These are phyloP conservation scores for Globisporangium spiculum DNA, from an alignment of 352 stramenopile genomes.

Conservation along the genomic window DNA sequence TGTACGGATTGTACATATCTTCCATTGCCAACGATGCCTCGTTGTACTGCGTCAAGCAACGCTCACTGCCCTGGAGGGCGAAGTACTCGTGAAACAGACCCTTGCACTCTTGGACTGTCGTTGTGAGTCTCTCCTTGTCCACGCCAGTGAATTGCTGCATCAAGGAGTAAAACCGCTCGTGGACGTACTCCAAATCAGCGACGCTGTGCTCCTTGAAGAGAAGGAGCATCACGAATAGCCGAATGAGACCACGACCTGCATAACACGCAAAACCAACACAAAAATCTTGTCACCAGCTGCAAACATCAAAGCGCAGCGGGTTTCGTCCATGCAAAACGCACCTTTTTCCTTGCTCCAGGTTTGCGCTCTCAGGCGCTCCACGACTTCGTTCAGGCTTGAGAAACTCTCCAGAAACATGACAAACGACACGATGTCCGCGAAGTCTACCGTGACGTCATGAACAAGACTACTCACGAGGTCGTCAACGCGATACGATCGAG, in stretches of 20 bases:
- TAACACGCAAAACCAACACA: conserved; percentile 1
- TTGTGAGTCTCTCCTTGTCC: conserved; percentile 26
- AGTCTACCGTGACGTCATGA: conserved; percentile 36
- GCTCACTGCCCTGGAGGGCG: conserved; percentile 24
- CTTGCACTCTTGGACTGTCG: conserved; percentile 49
- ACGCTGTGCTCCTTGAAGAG: conserved; percentile 48
- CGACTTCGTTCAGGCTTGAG: conserved; percentile 56
- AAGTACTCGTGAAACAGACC: conserved; percentile 55
- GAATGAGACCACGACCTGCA: conserved; percentile 51
- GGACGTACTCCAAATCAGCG: conserved; percentile 31
- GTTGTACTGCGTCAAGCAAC: conserved; percentile 16
- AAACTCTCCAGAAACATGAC: conserved; percentile 72
- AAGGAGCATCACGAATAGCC: conserved; percentile 58
- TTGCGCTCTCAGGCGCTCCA: conserved; percentile 47
- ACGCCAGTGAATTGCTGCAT: conserved; percentile 38
- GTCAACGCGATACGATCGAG: conserved; percentile 24
- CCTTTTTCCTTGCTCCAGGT: conserved; percentile 44
- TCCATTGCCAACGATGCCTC: conserved; percentile 24
- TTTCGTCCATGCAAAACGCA: conserved; percentile 18
- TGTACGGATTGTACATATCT: conserved; percentile 25
- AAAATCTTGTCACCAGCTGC: background rate
- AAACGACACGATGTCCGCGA: conserved; percentile 66
- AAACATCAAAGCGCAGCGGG: background rate
- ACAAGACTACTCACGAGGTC: conserved; percentile 37
- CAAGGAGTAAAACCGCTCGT: conserved; percentile 44